A percentile compares a stretch with the other conserved stretches of the same genome.
Conservation (phyloP, 1,284 basidiomycete species). For the Leccinum cinnamomeum region DNA sequence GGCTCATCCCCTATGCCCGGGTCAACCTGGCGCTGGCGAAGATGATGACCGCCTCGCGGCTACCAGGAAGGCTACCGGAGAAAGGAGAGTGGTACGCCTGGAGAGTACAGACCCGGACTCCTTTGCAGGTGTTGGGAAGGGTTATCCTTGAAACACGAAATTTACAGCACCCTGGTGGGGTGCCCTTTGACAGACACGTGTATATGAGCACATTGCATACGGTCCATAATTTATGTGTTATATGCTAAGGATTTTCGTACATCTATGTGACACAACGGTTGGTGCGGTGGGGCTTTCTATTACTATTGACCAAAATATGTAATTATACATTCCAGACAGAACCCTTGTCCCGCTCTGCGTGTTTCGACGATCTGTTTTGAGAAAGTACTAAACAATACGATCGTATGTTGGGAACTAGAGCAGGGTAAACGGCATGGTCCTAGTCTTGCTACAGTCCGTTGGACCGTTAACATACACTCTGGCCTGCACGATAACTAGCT, state of each 20-base stretch:
- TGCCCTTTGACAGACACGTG: slow-evolving; percentile 36
- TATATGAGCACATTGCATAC: slow-evolving; percentile 39
- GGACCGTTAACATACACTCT: slow-evolving; percentile 47
- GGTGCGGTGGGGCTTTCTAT: background rate
- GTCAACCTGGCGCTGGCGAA: slow-evolving; percentile 63
- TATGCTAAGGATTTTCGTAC: slow-evolving; percentile 29
- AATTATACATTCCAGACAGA: slow-evolving; percentile 22
- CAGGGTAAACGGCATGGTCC: slow-evolving; percentile 30
- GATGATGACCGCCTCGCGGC: slow-evolving; percentile 80
- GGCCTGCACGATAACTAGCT: slow-evolving; percentile 45
- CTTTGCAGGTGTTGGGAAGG: slow-evolving; percentile 87
- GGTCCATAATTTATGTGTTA: slow-evolving; percentile 38
- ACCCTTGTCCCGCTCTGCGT: slow-evolving; percentile 14
- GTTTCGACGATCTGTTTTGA: slow-evolving; percentile 31
- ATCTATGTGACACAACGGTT: background rate
- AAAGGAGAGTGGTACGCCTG: slow-evolving; percentile 79
- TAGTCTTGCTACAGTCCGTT: slow-evolving; percentile 39
- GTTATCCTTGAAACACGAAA: slow-evolving; percentile 55
- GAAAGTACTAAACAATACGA: slow-evolving; percentile 9
- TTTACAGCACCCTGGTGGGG: no score
- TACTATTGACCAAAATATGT: slow-evolving; percentile 28
- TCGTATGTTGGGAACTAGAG: background rate
- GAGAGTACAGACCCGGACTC: slow-evolving; percentile 73
- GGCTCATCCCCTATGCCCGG: slow-evolving; percentile 70
- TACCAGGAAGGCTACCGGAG: slow-evolving; percentile 91